Base-by-base conservation (phyloP, 2,329 filamentous ascomycete genomes). In the Colletotrichum costaricense region DNA sequence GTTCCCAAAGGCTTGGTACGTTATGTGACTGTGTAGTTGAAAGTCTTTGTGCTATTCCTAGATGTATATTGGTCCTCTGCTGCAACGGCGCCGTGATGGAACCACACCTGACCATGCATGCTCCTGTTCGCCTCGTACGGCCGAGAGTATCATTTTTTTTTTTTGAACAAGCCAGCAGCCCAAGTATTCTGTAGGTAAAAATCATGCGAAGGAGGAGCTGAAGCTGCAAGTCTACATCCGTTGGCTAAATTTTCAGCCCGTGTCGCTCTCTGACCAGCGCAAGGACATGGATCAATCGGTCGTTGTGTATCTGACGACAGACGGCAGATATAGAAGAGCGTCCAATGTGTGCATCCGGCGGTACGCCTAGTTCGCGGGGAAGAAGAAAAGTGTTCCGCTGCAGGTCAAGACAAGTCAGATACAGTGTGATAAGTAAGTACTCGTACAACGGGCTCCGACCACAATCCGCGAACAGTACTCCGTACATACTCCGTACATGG, bases 341-440 rank as follows among this genome's bases (percentile, higher is more conserved):
- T 49, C 46, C 38, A 42, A 56, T 14, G 24, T 52, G 62, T 70
- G 42, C 7, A 38, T 54, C 26, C 62, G 63, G 55, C 11, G 35
- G 66, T 57, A 59, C 52, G 30, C 56, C 67, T 38, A 35, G 14
- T 42, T 38, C 28, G 63, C 46, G 55, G 68, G 62, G 63, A 60
- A 35, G 46, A 54, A 59, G 63, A n/a, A 67, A 52, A 67, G 28
- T 60, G 16, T 56, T 49, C 56, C 55, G 56, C 63, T 67, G 55
- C 55, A 60, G 26, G 63, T 30, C 30, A 54, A 38, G 30, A 33
- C 42, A n/a, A n/a, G 42, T 49, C 42, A 19, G 16, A 49, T 11
- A 49, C 42, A 49, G 16, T n/a, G 42, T n/a, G 65, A 38, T n/a
- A n/a, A 30, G 22, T 49, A 42, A 30, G 22, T 49, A 42, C 8